Base-by-base conservation (phyloP, 345 rosid genomes). In the Xanthoceras sorbifolium region DNA sequence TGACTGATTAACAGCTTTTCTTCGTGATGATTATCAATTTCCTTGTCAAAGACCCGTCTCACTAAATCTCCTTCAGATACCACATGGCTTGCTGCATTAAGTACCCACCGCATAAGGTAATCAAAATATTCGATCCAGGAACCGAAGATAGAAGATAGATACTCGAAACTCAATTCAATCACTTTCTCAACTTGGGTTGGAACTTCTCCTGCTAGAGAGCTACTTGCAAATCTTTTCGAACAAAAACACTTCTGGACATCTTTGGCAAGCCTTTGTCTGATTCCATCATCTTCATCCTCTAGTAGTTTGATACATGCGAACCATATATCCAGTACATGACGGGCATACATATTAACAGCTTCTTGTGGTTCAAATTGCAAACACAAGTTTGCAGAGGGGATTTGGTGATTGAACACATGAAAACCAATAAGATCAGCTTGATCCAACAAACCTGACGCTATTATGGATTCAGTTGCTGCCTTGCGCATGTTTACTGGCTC, bases 241-340 rank as follows among this genome's bases (percentile, higher is more conserved):
- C 76, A 72, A 78, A 92, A 85, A 80, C 89, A 87, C 83, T 87
- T 92, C 75, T 90, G 94, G 59, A 95, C 87, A 72, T 89, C 84
- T 29, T 63, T 28, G 5, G 97, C 94, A 72, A 92, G 88, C 79
- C 76, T 81, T 78, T 90, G 86, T 77, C 99, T 86, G 75, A 95
- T 86, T 81, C 74, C 85, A 78, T 93, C 94, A 75, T 95, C 99
- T 88, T 95, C 99, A 57, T 95, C 99, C 86, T 95, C 99, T 68
- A 95, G 82, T 77, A 95, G 84, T 79, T 84, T 87, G 85, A 95
- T 85, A 82, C 97, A 90, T 17, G 85, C 77, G 78, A 93, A 89
- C 97, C 99, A 95, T 78, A 83, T 83, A 72, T 84, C 88, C 65
- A 95, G 86, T 25, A 89, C 78, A 70, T 85, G 92, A 83, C 57